Evolutionary conservation across 305 asterid species (phyloP).

Genomic region (Withania somnifera): DNA sequence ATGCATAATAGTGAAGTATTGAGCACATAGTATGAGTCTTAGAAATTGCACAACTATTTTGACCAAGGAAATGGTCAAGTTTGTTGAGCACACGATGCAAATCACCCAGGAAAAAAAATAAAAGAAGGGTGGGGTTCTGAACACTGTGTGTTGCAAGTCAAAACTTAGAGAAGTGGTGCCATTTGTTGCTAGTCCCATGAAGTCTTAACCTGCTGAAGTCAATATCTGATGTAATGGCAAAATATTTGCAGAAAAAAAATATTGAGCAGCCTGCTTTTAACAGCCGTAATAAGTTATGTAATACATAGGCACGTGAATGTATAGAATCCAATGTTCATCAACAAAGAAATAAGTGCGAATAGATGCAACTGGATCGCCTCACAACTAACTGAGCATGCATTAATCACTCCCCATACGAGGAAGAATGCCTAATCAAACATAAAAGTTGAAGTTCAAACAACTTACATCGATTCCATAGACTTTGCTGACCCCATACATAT

Average conservation of each 20-base stretch:
- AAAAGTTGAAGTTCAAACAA: constrained; percentile 1
- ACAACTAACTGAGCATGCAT: neutral
- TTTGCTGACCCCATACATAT: constrained; percentile 53
- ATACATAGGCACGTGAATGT: neutral
- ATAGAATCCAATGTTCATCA: neutral
- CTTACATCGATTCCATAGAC: constrained; percentile 76
- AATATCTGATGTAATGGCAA: neutral
- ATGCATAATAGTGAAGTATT: neutral
- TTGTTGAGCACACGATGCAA: neutral
- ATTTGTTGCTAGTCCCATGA: neutral
- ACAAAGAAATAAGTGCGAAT: neutral
- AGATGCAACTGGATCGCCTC: neutral
- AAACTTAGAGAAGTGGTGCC: neutral
- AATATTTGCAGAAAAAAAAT: neutral
- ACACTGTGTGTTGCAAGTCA: neutral
- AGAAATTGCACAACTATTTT: no score
- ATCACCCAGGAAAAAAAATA: neutral
- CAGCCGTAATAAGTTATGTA: neutral
- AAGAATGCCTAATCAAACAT: neutral
- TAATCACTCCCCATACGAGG: neutral
- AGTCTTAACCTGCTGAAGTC: neutral
- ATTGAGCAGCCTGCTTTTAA: neutral
- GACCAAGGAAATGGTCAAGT: neutral
- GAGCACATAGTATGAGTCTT: neutral
- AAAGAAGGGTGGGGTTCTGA: no score